These are phyloP conservation scores for Agaricus sinodeliciosus DNA, from an alignment of 768 basidiomycete genomes.

Conservation along the genomic window DNA sequence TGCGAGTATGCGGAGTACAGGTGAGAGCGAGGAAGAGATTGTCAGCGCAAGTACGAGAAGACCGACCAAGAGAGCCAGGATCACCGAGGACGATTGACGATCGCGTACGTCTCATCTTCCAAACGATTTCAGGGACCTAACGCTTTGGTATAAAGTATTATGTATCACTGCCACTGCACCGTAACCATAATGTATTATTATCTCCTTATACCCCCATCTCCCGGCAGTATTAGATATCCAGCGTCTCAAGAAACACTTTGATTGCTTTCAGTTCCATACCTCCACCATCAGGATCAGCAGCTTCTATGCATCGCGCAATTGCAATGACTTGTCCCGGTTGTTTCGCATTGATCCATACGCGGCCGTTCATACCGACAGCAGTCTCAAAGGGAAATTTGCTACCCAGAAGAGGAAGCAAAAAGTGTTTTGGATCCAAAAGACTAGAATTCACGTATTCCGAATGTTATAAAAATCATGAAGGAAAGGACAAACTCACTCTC, in stretches of 20 bases:
- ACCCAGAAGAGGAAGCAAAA: constrained; percentile 76
- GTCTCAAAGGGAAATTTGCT: constrained; percentile 79
- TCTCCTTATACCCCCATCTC: background rate
- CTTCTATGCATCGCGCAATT: constrained; percentile 72
- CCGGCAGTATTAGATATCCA: constrained; percentile 28
- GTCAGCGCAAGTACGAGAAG: constrained; percentile 41
- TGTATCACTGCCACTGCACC: constrained; percentile 5
- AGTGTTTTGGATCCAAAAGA: constrained; percentile 74
- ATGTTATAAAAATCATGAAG: background rate
- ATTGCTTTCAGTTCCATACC: constrained; percentile 49
- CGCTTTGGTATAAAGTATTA: background rate
- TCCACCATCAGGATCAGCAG: constrained; percentile 68
- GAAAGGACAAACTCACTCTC: constrained; percentile 52
- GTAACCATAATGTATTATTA: constrained; percentile 1
- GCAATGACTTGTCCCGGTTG: constrained; percentile 71
- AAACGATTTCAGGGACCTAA: background rate
- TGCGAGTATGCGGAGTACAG: constrained; percentile 54
- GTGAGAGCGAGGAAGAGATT: constrained; percentile 73
- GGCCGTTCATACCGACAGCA: constrained; percentile 88
- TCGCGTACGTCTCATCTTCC: background rate
- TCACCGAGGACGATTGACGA: constrained; percentile 58
- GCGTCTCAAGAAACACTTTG: constrained; percentile 43
- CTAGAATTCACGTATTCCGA: constrained; percentile 28
- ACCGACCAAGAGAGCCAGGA: constrained; percentile 60
- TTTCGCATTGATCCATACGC: constrained; percentile 82